A percentile compares a stretch with the other conserved stretches of the same genome.
These are phyloP conservation scores for Penicillium pulvis DNA, from an alignment of 495 filamentous ascomycete genomes.

Conservation along the genomic window DNA sequence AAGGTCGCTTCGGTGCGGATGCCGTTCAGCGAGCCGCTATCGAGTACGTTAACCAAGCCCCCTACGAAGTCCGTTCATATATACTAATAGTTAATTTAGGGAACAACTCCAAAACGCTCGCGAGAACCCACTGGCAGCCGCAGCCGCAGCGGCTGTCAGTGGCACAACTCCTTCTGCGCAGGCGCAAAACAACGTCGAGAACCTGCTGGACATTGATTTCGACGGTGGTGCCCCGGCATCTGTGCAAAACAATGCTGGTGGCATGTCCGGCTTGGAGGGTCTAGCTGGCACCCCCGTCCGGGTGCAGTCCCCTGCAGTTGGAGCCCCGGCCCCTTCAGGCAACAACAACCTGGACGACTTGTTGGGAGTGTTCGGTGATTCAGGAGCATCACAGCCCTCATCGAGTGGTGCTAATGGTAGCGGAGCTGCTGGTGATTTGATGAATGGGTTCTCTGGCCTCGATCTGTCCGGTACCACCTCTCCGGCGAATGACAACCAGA, in stretches of 20 bases:
- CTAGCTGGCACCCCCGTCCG: constrained; percentile 78
- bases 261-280: constrained; percentile 69
- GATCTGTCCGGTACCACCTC: constrained; percentile 61
- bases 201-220: constrained; percentile 97
- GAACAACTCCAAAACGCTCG: constrained; percentile 83
- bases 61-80: not conserved
- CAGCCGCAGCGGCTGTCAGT: constrained; percentile 67
- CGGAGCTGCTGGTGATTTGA: constrained; percentile 57
- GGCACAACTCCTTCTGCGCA: constrained; percentile 52
- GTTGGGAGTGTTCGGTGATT: constrained; percentile 74
- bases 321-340: constrained; percentile 50
- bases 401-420: constrained; percentile 33
- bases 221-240: constrained; percentile 92
- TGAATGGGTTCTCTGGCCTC: constrained; percentile 83
- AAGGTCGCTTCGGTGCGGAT: constrained; percentile 90
- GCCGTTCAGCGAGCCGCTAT: constrained; percentile 95
- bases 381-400: constrained; percentile 33
- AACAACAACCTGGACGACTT: constrained; percentile 83
- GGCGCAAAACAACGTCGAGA: constrained; percentile 81
- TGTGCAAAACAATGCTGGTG: constrained; percentile 66
- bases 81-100: constrained; percentile 47
- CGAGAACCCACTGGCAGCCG: constrained; percentile 92
- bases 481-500: constrained; percentile 35
- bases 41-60: constrained; percentile 54
- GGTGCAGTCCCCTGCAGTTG: constrained; percentile 62